Evolutionary conservation across 2,329 filamentous ascomycete genomes (phyloP).

Genomic region (Penicillium sp.): DNA sequence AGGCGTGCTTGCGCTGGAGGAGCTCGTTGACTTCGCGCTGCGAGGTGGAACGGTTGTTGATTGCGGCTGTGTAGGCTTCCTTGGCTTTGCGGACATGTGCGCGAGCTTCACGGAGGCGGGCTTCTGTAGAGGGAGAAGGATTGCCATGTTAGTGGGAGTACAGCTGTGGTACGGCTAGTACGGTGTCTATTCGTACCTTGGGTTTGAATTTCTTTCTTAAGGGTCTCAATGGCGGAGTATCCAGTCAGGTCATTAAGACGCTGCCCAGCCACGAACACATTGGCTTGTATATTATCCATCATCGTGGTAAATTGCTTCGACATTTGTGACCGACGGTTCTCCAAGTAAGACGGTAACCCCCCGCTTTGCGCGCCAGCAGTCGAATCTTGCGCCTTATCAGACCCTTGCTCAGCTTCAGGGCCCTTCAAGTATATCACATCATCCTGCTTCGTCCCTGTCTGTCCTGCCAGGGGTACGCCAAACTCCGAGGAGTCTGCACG

Average conservation of each 20-base stretch:
- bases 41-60: constrained; percentile 78
- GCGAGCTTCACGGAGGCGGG: constrained; percentile 58
- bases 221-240: constrained; percentile 84
- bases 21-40: constrained; percentile 95
- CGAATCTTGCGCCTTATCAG: constrained; percentile 7
- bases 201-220: constrained; percentile 75
- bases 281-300: constrained; percentile 88
- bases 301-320: constrained; percentile 67
- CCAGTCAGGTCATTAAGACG: constrained; percentile 92
- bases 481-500: constrained; percentile 16
- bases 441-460: constrained; percentile 15
- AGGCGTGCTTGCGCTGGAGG: constrained; percentile 89
- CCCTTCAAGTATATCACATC: constrained; percentile 13
- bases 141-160: background rate
- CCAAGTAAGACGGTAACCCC: constrained; percentile 39
- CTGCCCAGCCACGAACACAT: constrained; percentile 81
- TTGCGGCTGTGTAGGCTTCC: constrained; percentile 77
- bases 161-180: background rate
- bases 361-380: constrained; percentile 11
- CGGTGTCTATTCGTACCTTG: constrained; percentile 54
- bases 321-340: constrained; percentile 56
- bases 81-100: constrained; percentile 70
- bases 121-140: constrained; percentile 44
- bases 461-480: constrained; percentile 1
- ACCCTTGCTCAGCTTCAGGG: constrained; percentile 9